Percentiles rank a stretch among this genome's conserved stretches.
These are phyloP conservation scores for Aspergillus novoparasiticus DNA, from an alignment of 2,329 filamentous ascomycete genomes.

Conservation along the genomic window DNA sequence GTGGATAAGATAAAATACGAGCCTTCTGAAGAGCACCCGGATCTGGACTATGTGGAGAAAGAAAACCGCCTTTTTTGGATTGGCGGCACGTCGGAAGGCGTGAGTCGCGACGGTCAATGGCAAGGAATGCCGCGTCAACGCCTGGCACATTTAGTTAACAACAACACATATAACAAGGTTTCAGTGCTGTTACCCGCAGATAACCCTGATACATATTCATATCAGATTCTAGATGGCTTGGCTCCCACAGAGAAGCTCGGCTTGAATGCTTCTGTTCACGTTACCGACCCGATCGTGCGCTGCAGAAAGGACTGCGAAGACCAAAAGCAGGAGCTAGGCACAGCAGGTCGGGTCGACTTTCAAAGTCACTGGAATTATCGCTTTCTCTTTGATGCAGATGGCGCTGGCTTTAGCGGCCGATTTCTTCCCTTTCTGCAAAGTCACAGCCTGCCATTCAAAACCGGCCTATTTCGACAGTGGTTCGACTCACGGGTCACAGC, in stretches of 20 bases:
- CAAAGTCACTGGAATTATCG: slow-evolving; percentile 65
- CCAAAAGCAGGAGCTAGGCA: slow-evolving; percentile 56
- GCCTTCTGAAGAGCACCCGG: slow-evolving; percentile 54
- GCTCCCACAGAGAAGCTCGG: slow-evolving; percentile 45
- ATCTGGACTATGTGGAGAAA: slow-evolving; percentile 63
- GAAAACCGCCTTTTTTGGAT: slow-evolving; percentile 72
- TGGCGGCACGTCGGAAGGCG: slow-evolving; percentile 63
- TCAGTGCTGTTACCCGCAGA: slow-evolving; percentile 60
- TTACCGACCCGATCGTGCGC: slow-evolving; percentile 62
- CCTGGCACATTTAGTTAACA: slow-evolving; percentile 69
- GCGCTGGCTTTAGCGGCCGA: slow-evolving; percentile 65
- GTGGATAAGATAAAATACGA: slow-evolving; percentile 58
- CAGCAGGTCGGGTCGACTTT: slow-evolving; percentile 52
- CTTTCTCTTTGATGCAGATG: slow-evolving; percentile 73
- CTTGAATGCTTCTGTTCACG: slow-evolving; percentile 61
- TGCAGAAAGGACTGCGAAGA: slow-evolving; percentile 55
- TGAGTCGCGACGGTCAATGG: slow-evolving; percentile 58
- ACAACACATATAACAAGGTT: slow-evolving; percentile 53
- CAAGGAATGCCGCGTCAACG: slow-evolving; percentile 70
- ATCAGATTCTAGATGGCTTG: slow-evolving; percentile 54
- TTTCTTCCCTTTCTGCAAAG: slow-evolving; percentile 69
- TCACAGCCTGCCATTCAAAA: slow-evolving; percentile 68
- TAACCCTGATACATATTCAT: slow-evolving; percentile 51
- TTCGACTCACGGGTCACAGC: slow-evolving; percentile 72
- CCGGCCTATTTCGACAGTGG: slow-evolving; percentile 75